These are phyloP conservation scores for Colletotrichum eleusines DNA, from an alignment of 2,329 filamentous ascomycete species.

Conservation along the genomic window DNA sequence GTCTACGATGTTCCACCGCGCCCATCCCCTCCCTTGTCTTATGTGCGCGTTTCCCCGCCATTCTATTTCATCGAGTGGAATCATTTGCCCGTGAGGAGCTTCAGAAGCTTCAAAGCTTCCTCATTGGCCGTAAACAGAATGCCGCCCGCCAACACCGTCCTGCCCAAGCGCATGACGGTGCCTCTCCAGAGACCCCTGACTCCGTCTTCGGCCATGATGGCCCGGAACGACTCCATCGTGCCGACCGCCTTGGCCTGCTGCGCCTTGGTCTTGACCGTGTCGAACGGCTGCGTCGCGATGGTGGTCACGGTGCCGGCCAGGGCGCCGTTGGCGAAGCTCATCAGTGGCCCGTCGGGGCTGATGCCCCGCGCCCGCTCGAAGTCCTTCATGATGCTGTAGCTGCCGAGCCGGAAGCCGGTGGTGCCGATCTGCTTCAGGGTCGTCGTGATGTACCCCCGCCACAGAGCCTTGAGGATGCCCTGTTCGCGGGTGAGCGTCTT, in stretches of 20 bases:
- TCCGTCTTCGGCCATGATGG: constrained; percentile 27
- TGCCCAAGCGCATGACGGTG: constrained; percentile 24
- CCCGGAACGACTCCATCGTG: constrained; percentile 23
- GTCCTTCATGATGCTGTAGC: constrained; percentile 36
- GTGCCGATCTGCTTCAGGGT: constrained; percentile 31
- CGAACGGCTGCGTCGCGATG: constrained; percentile 30
- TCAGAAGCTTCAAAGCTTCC: constrained; percentile 25
- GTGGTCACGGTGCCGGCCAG: constrained; percentile 30
- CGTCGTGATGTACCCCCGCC: constrained; percentile 30
- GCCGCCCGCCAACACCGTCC: constrained; percentile 30
- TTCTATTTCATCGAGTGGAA: background rate
- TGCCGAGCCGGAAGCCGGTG: constrained; percentile 30
- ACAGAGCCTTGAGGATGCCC: constrained; percentile 10
- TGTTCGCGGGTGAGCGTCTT: constrained; percentile 19
- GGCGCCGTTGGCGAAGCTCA: constrained; percentile 34
- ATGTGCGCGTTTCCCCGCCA: no score
- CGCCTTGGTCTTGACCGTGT: constrained; percentile 32
- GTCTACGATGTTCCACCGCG: background rate
- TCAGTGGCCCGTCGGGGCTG: constrained; percentile 7
- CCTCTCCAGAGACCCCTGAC: constrained; percentile 29
- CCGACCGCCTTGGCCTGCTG: constrained; percentile 29
- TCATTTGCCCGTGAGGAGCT: constrained; percentile 1
- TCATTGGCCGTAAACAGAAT: constrained; percentile 33
- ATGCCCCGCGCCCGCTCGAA: constrained; percentile 22
- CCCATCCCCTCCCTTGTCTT: background rate